Evolutionary conservation across 768 basidiomycete species (phyloP).

Genomic region (Lactarius deliciosus): DNA sequence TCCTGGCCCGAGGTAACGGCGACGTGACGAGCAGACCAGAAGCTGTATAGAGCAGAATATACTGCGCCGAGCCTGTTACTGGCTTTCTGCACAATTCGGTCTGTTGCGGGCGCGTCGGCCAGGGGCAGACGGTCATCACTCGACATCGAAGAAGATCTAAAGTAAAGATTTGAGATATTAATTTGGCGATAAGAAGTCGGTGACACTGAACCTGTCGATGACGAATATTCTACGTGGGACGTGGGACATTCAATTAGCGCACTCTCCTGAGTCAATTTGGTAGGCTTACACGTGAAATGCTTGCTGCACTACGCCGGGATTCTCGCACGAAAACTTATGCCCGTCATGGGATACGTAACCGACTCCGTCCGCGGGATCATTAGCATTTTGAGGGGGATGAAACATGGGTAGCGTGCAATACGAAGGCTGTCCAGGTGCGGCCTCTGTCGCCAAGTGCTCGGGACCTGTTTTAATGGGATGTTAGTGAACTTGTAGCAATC

Average conservation of each 20-base stretch:
- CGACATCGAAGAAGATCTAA: not conserved
- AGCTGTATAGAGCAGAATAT: not conserved
- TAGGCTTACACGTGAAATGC: constrained; percentile 58
- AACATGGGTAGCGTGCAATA: constrained; percentile 56
- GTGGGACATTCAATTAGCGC: not conserved
- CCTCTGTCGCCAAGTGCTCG: constrained; percentile 44
- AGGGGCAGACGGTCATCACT: constrained; percentile 39
- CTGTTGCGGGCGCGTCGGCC: not conserved
- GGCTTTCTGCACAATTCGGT: not conserved
- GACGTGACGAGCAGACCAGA: not conserved
- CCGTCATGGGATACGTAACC: constrained; percentile 59
- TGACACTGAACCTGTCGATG: constrained; percentile 48
- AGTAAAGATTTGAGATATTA: not conserved
- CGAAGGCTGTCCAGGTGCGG: constrained; percentile 45
- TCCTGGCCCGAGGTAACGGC: not conserved
- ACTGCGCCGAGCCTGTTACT: not conserved
- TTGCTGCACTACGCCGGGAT: constrained; percentile 53
- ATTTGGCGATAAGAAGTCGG: not conserved
- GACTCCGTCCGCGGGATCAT: constrained; percentile 34
- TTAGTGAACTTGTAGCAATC: not conserved
- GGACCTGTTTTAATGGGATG: constrained; percentile 38
- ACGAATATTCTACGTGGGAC: constrained; percentile 45
- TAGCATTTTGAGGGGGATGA: constrained; percentile 41
- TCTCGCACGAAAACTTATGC: constrained; percentile 53
- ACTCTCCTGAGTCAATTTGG: not conserved